Evolutionary conservation across 768 basidiomycete species (phyloP).

Genomic region (Rhizopogon sp.): DNA sequence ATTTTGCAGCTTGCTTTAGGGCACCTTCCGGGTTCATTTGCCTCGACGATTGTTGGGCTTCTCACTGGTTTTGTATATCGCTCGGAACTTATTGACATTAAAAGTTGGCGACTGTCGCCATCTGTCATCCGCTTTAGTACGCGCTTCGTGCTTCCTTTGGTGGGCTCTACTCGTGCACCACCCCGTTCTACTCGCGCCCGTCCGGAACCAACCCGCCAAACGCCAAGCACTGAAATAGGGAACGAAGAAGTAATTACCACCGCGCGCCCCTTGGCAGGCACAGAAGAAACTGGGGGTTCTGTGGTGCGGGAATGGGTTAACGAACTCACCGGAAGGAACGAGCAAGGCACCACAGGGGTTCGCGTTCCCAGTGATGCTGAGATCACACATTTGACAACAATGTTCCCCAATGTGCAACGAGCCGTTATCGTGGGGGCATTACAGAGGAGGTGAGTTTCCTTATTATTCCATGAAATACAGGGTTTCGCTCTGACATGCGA

Average conservation of each 20-base stretch:
- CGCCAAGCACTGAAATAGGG: slow-evolving; percentile 15
- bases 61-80: slow-evolving; percentile 76
- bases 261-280: slow-evolving; percentile 35
- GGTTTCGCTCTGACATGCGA: slow-evolving; percentile 1
- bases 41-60: slow-evolving; percentile 60
- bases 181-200: slow-evolving; percentile 70
- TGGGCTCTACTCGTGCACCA: slow-evolving; percentile 60
- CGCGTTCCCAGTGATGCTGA: slow-evolving; percentile 73
- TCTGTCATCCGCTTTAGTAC: slow-evolving; percentile 48
- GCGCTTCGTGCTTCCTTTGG: slow-evolving; percentile 57
- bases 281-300: slow-evolving; percentile 32
- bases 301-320: slow-evolving; percentile 79
- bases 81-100: slow-evolving; percentile 74
- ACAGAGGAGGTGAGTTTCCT: slow-evolving; percentile 65
- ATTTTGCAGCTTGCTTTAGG: slow-evolving; percentile 58
- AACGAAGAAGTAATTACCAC: slow-evolving; percentile 66
- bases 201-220: slow-evolving; percentile 44
- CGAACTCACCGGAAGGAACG: slow-evolving; percentile 65
- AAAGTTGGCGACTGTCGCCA: slow-evolving; percentile 72
- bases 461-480: slow-evolving; percentile 1
- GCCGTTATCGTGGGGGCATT: slow-evolving; percentile 72
- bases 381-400: slow-evolving; percentile 63
- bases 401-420: slow-evolving; percentile 81
- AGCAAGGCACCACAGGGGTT: slow-evolving; percentile 49
- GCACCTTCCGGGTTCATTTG: slow-evolving; percentile 60